Base-by-base conservation (phyloP, 2,329 filamentous ascomycete genomes). In the Colletotrichum melonis region DNA sequence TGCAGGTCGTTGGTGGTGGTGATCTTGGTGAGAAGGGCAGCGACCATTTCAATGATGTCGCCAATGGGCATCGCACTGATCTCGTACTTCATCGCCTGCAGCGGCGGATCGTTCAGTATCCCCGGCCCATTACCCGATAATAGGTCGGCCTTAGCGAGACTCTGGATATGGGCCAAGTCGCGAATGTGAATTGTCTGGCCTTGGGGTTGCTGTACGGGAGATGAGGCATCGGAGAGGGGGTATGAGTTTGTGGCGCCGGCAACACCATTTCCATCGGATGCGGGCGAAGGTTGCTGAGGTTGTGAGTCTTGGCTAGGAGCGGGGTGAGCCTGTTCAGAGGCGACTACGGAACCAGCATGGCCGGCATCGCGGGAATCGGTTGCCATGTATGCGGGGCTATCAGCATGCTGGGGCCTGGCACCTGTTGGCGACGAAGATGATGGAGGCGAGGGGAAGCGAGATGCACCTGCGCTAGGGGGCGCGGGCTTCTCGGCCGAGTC, bases 1-100 rank as follows among this genome's bases (percentile, higher is more conserved):
- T 98, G 95, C 64, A 93, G 86, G 81, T 99, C 97, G 81, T 99
- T 99, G 70, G 96, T 98, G 4, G 94, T 95, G 6, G 97, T 98
- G 78, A 99, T 99, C 83, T 98, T 98, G 69, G 96, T 98, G 75
- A 99, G 87, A 28, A 99, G 89, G 7, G 95, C 97, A 5, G 97
- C 97, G 4, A 99, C 97, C 97, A 99, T 98, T 83, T 98, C 96
- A 80, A 99, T 99, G 77, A 99, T 94, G 80, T 99, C 96, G 76
- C 93, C 92, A 68, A 98, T 97, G 65, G 97, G 97, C 96, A 99
- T 98, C 66, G 91, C 94, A 84, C 95, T 98, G 78, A 99, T 98
- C 83, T 98, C 97, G 81, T 98, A 99, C 80, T 91, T 91, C 84
- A 88, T 89, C 75, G 87, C 87, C 77, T 88, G 88, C 49, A 87